A percentile compares a stretch with the other conserved stretches of the same genome.
These are phyloP conservation scores for Lathyrus aphaca DNA, from an alignment of 306 rosid species.

Conservation along the genomic window DNA sequence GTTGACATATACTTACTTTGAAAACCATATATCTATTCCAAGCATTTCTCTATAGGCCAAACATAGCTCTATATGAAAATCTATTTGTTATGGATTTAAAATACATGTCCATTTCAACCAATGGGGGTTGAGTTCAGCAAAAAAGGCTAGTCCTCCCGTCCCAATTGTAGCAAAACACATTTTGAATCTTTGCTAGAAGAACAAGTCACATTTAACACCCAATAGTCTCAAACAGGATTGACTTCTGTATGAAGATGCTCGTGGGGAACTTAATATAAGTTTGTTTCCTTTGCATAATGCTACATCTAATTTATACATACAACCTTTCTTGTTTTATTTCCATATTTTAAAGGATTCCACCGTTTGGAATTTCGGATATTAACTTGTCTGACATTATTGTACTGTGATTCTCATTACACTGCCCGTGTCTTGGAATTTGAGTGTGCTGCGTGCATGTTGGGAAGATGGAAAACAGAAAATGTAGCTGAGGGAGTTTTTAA, in stretches of 20 bases:
- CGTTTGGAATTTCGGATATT: not conserved
- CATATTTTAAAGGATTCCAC: not conserved
- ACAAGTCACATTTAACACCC: not conserved
- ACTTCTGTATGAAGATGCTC: not conserved
- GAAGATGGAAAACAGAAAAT: not conserved
- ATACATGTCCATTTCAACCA: slow-evolving; percentile 3
- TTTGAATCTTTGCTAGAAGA: not conserved
- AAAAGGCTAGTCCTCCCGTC: not conserved
- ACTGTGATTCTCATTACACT: not conserved
- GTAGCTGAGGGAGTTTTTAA: not conserved
- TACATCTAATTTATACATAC: not conserved
- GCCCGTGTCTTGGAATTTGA: not conserved
- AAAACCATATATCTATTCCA: slow-evolving; percentile 1
- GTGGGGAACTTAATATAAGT: not conserved
- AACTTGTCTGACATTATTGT: not conserved
- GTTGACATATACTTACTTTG: slow-evolving; percentile 9
- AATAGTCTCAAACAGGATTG: not conserved
- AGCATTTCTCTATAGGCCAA: slow-evolving; percentile 5
- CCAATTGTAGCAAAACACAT: not conserved
- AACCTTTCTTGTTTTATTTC: slow-evolving; percentile 6
- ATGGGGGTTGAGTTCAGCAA: not conserved
- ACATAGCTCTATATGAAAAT: slow-evolving; percentile 4
- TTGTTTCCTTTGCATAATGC: not conserved
- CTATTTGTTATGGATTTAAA: slow-evolving; percentile 11
- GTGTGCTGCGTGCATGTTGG: not conserved